phyloP scores from a whole-genome alignment of 108 stramenopile species.

The Fistulifera solaris region DNA sequence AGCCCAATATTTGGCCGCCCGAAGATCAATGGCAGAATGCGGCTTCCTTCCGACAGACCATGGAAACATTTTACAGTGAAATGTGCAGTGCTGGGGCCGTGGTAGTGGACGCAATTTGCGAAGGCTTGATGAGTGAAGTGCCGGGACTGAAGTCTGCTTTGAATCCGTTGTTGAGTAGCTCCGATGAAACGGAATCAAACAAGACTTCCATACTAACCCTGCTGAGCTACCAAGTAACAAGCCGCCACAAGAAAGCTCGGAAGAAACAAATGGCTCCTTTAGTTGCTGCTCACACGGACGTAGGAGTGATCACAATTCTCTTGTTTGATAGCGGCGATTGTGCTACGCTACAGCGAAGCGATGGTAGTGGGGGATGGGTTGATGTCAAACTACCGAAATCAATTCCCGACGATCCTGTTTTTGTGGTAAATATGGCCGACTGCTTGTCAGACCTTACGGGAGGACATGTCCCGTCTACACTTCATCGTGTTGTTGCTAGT shows the following conservation, averaged over 20 bases:
- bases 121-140: constrained; percentile 33
- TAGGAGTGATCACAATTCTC: constrained; percentile 62
- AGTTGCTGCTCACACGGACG: constrained; percentile 69
- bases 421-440: constrained; percentile 74
- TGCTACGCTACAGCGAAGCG: constrained; percentile 42
- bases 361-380: constrained; percentile 20
- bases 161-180: constrained; percentile 12
- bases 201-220: constrained; percentile 56
- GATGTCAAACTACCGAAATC: constrained; percentile 38
- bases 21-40: constrained; percentile 31
- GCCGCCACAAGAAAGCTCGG: constrained; percentile 36
- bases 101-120: constrained; percentile 49
- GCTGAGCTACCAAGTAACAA: constrained; percentile 49
- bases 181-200: neutral
- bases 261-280: constrained; percentile 40
- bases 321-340: constrained; percentile 60
- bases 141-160: constrained; percentile 15
- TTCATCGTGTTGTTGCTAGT: constrained; percentile 60
- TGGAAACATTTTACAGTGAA: constrained; percentile 43
- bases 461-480: constrained; percentile 39
- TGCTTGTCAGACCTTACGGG: constrained; percentile 58
- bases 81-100: constrained; percentile 30
- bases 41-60: constrained; percentile 22
- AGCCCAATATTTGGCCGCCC: constrained; percentile 59
- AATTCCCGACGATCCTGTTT: constrained; percentile 47